Evolutionary conservation across 768 basidiomycete genomes (phyloP).

Genomic region (Pleurotus ostreatus): DNA sequence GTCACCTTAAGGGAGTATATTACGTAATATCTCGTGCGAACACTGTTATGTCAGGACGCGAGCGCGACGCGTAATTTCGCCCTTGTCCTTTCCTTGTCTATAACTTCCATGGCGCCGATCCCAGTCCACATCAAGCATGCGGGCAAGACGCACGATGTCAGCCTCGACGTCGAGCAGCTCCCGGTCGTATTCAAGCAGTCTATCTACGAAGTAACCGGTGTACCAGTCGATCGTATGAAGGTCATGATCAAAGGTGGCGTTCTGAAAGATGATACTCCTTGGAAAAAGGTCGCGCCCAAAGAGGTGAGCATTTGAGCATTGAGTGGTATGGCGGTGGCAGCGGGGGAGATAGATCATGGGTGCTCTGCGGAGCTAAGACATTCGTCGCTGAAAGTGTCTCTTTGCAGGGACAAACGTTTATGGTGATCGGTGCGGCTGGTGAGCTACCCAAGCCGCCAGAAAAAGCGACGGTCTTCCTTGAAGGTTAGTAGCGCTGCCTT

Average conservation of each 20-base stretch:
- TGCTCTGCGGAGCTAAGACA: neutral
- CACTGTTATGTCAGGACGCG: neutral
- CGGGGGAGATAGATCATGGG: neutral
- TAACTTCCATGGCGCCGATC: constrained; percentile 55
- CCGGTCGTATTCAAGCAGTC: constrained; percentile 77
- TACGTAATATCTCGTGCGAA: neutral
- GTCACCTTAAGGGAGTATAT: constrained; percentile 10
- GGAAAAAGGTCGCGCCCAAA: constrained; percentile 83
- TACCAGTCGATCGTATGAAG: constrained; percentile 92
- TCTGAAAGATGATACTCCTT: constrained; percentile 89
- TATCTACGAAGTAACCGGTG: constrained; percentile 77
- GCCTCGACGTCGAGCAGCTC: constrained; percentile 69
- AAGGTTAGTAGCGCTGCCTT: constrained; percentile 46
- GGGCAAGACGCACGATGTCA: constrained; percentile 70
- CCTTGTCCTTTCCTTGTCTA: constrained; percentile 4
- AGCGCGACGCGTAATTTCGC: neutral
- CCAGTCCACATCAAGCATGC: constrained; percentile 88
- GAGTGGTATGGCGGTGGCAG: neutral
- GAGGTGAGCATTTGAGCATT: constrained; percentile 41
- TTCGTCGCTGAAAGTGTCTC: neutral
- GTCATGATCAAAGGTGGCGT: constrained; percentile 93
- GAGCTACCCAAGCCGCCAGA: constrained; percentile 87
- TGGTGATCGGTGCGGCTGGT: constrained; percentile 91
- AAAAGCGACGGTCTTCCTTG: constrained; percentile 76
- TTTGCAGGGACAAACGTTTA: constrained; percentile 79